Evolutionary conservation across 495 filamentous ascomycete species (phyloP).

Genomic region (Podospora pseudoanserina): DNA sequence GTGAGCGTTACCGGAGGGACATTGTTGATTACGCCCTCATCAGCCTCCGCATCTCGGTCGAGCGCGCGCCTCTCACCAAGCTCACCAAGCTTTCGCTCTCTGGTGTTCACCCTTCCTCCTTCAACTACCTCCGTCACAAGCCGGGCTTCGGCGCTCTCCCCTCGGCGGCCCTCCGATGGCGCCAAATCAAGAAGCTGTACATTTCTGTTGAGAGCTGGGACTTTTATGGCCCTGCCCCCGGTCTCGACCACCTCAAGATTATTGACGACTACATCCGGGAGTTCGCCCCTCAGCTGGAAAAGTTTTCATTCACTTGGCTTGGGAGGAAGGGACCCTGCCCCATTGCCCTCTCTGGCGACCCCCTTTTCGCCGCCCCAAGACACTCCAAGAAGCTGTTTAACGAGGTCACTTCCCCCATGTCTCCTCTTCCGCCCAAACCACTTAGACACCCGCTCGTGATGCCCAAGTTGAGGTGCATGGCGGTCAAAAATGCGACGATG

Average conservation of each 20-base stretch:
- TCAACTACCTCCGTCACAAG: slow-evolving; percentile 65
- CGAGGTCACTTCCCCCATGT: slow-evolving; percentile 54
- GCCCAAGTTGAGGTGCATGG: slow-evolving; percentile 56
- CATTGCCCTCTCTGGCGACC: slow-evolving; percentile 60
- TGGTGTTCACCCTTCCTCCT: slow-evolving; percentile 62
- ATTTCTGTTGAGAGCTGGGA: slow-evolving; percentile 65
- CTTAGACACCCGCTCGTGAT: slow-evolving; percentile 51
- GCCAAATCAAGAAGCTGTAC: slow-evolving; percentile 63
- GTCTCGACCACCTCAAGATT: slow-evolving; percentile 68
- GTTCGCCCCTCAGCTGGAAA: slow-evolving; percentile 58
- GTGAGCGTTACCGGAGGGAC: slow-evolving; percentile 65
- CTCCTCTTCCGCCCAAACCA: slow-evolving; percentile 44
- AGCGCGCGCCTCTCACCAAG: slow-evolving; percentile 56
- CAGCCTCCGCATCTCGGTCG: slow-evolving; percentile 70
- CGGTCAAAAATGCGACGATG: slow-evolving; percentile 63
- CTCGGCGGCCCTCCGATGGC: slow-evolving; percentile 61
- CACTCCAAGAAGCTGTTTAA: slow-evolving; percentile 49
- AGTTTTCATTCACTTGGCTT: slow-evolving; percentile 67
- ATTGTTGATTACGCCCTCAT: slow-evolving; percentile 80
- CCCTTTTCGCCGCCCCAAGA: slow-evolving; percentile 53
- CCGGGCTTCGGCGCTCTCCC: slow-evolving; percentile 65
- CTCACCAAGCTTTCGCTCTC: slow-evolving; percentile 62
- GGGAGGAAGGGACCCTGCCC: slow-evolving; percentile 65
- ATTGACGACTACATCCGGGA: slow-evolving; percentile 67
- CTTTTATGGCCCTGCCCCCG: slow-evolving; percentile 48